Conservation (phyloP, 2,329 filamentous ascomycete species). For the Colletotrichum lini region DNA sequence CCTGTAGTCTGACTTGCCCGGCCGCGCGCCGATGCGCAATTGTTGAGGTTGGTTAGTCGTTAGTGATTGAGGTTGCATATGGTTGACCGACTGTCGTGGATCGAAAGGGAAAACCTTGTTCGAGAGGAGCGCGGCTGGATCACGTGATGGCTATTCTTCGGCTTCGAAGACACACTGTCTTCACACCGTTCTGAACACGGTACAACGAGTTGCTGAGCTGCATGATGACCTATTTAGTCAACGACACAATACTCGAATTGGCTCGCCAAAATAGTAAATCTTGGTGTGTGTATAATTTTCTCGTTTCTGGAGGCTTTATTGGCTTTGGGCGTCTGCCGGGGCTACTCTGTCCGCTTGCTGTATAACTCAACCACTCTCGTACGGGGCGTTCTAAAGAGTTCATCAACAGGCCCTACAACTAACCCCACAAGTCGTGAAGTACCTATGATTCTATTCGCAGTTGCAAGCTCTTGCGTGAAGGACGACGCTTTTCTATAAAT, state of each 20-base stretch:
- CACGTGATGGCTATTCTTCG: slow-evolving; percentile 25
- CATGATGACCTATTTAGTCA: background rate
- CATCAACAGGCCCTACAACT: too few species aligned
- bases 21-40: slow-evolving; percentile 18
- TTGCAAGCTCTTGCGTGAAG: background rate
- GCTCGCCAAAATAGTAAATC: background rate
- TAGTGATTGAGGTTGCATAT: slow-evolving; percentile 15
- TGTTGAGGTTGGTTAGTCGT: slow-evolving; percentile 27
- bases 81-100: slow-evolving; percentile 27
- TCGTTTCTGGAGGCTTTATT: background rate
- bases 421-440: too few species aligned
- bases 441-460: too few species aligned
- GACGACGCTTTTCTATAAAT: background rate
- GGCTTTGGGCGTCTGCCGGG: background rate
- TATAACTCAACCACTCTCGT: too few species aligned
- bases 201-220: background rate
- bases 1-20: slow-evolving; percentile 1
- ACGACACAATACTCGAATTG: background rate
- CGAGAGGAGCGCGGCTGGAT: background rate
- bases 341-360: too few species aligned
- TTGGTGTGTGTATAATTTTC: background rate
- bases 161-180: background rate
- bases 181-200: background rate
- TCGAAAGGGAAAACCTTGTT: slow-evolving; percentile 40
- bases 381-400: too few species aligned